A percentile compares a stretch with the other conserved stretches of the same genome.
These are phyloP conservation scores for Wickerhamomyces chambardii DNA, from an alignment of 805 yeast species.

Conservation along the genomic window DNA sequence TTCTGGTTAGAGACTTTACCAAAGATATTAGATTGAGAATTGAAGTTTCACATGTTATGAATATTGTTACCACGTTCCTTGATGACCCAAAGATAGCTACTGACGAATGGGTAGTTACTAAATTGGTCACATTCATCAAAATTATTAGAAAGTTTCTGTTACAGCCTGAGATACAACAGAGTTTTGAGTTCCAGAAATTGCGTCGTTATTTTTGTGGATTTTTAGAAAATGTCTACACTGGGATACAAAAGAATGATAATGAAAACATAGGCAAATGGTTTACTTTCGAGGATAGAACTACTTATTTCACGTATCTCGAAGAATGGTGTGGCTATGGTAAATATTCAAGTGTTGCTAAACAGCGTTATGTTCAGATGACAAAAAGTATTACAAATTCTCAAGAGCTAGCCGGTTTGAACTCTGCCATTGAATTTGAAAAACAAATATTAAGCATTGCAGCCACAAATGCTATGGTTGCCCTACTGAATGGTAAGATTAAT, in stretches of 20 bases:
- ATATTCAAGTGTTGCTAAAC: slow-evolving; percentile 46
- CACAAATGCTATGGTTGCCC: slow-evolving; percentile 74
- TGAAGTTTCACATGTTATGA: slow-evolving; percentile 71
- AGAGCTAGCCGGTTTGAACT: slow-evolving; percentile 42
- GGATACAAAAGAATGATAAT: slow-evolving; percentile 34
- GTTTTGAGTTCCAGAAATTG: slow-evolving; percentile 65
- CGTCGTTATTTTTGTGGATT: slow-evolving; percentile 81
- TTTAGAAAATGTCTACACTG: slow-evolving; percentile 63
- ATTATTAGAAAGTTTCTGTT: slow-evolving; percentile 54
- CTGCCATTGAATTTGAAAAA: slow-evolving; percentile 75
- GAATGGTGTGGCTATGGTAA: slow-evolving; percentile 96
- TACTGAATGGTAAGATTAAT: slow-evolving; percentile 69
- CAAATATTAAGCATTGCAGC: slow-evolving; percentile 62
- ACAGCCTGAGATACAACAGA: slow-evolving; percentile 45
- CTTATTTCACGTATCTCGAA: slow-evolving; percentile 72
- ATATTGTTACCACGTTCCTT: slow-evolving; percentile 58
- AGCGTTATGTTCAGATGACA: slow-evolving; percentile 55
- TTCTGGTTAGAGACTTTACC: slow-evolving; percentile 21
- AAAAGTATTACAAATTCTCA: slow-evolving; percentile 26
- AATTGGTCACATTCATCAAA: slow-evolving; percentile 52
- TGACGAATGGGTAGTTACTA: slow-evolving; percentile 64
- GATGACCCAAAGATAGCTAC: slow-evolving; percentile 38
- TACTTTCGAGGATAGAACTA: slow-evolving; percentile 81
- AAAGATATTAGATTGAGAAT: slow-evolving; percentile 45
- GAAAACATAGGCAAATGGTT: slow-evolving; percentile 38